Conservation (phyloP, 139 green algal species). For the Desmodesmus armatus region DNA sequence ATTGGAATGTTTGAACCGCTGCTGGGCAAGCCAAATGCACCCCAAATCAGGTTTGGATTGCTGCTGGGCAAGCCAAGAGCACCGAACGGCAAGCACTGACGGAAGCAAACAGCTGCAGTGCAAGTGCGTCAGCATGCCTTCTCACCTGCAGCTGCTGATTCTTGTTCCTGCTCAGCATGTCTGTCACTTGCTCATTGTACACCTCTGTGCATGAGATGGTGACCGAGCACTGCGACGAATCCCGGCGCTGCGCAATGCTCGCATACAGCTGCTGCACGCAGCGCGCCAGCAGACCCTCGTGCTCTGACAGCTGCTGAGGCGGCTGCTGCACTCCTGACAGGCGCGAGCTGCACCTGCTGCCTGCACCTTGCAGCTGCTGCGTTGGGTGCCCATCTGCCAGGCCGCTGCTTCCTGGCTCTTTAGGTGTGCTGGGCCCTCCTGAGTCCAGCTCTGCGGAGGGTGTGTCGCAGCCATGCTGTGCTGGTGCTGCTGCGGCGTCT, state of each 20-base stretch:
- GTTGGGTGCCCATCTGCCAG: background rate
- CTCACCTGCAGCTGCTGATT: slow-evolving; percentile 52
- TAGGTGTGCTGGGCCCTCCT: too few relatives aligned
- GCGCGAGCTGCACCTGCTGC: background rate
- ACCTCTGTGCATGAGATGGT: slow-evolving; percentile 66
- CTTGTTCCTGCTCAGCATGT: slow-evolving; percentile 62
- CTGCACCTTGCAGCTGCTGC: background rate
- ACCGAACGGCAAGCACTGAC: too few relatives aligned
- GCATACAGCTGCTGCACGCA: slow-evolving; percentile 46
- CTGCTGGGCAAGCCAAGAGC: too few relatives aligned
- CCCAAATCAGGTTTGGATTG: too few relatives aligned
- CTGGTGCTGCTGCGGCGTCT: background rate
- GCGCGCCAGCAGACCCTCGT: slow-evolving; percentile 73
- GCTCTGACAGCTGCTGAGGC: slow-evolving; percentile 11
- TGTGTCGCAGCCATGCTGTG: background rate
- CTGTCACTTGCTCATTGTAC: slow-evolving; percentile 81
- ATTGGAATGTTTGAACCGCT: too few relatives aligned
- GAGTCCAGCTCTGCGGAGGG: too few relatives aligned
- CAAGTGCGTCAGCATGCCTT: too few relatives aligned
- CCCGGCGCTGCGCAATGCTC: slow-evolving; percentile 35
- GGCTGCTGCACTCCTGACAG: background rate
- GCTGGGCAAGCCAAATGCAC: too few relatives aligned
- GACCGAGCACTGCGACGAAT: slow-evolving; percentile 28
- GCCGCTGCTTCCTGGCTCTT: too few relatives aligned
- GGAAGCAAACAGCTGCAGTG: too few relatives aligned